phyloP scores from a whole-genome alignment of 73 alveolate genomes.

The Uronychia setigera region DNA sequence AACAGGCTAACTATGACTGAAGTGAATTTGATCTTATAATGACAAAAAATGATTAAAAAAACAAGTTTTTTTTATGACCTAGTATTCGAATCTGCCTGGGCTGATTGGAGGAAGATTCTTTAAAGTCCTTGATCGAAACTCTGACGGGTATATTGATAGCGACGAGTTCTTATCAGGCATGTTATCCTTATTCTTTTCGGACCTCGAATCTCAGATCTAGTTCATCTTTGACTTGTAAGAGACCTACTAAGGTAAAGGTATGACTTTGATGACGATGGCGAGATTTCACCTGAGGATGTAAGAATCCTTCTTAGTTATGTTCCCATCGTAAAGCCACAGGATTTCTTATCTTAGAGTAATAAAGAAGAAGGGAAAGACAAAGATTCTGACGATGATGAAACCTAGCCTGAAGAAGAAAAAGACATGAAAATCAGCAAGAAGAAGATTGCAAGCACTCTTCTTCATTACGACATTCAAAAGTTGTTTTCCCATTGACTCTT shows the following conservation, averaged over 20 bases:
- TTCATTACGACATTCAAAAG: no score
- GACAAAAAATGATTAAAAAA: no score
- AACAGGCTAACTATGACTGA: no score
- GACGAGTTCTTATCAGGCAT: constrained; percentile 41
- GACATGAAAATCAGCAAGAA: no score
- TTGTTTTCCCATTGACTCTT: neutral
- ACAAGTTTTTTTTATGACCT: neutral
- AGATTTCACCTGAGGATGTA: constrained; percentile 52
- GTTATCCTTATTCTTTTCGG: constrained; percentile 9
- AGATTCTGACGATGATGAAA: constrained; percentile 51
- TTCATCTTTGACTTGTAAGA: constrained; percentile 31
- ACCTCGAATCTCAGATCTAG: neutral
- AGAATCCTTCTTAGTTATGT: constrained; percentile 43
- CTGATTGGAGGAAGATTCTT: constrained; percentile 34
- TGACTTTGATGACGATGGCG: constrained; percentile 70
- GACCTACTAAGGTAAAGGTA: constrained; percentile 11
- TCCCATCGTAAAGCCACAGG: constrained; percentile 40
- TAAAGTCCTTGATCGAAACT: constrained; percentile 31
- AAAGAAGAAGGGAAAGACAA: constrained; percentile 39
- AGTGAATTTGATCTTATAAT: no score
- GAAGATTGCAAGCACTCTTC: no score
- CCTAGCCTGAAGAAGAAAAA: constrained; percentile 28
- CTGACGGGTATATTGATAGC: constrained; percentile 33
- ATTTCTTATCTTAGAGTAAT: neutral
- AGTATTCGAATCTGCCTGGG: constrained; percentile 4